Percentiles rank a stretch among this genome's conserved stretches.
Evolutionary conservation across 495 filamentous ascomycete species (phyloP).

Genomic region (Podospora anserina): DNA sequence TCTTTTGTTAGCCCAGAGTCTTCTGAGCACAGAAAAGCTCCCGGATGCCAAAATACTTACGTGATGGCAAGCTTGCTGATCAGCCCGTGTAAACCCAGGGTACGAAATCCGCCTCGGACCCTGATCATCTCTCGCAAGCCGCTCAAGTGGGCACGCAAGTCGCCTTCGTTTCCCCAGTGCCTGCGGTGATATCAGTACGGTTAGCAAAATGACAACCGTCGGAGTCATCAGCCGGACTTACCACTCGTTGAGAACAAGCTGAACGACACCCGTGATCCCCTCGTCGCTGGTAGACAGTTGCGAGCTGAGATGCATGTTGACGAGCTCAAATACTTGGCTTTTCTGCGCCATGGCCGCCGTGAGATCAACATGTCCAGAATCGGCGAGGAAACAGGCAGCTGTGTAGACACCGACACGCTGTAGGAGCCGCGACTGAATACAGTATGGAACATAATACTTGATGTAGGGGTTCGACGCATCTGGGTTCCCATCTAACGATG

Average conservation of each 20-base stretch:
- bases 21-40: not conserved
- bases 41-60: slow-evolving; percentile 22
- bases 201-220: not conserved
- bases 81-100: slow-evolving; percentile 36
- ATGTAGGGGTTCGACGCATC: slow-evolving; percentile 37
- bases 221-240: slow-evolving; percentile 12
- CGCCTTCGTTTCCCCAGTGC: slow-evolving; percentile 34
- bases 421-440: slow-evolving; percentile 34
- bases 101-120: slow-evolving; percentile 35
- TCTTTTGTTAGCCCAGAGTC: slow-evolving; percentile 6
- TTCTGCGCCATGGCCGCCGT: slow-evolving; percentile 38
- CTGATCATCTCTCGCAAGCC: slow-evolving; percentile 38
- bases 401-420: slow-evolving; percentile 37
- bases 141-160: slow-evolving; percentile 32
- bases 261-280: slow-evolving; percentile 35
- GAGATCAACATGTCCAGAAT: slow-evolving; percentile 36
- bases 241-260: slow-evolving; percentile 40
- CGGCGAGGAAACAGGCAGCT: slow-evolving; percentile 39
- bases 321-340: slow-evolving; percentile 32
- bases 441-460: slow-evolving; percentile 37
- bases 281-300: slow-evolving; percentile 34
- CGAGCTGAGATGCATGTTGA: slow-evolving; percentile 38
- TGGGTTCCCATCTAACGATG: slow-evolving; percentile 38
- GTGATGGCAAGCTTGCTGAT: slow-evolving; percentile 40
- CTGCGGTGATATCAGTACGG: not conserved